phyloP scores from a whole-genome alignment of 805 yeast genomes.

The Metschnikowia bowlesiae region DNA sequence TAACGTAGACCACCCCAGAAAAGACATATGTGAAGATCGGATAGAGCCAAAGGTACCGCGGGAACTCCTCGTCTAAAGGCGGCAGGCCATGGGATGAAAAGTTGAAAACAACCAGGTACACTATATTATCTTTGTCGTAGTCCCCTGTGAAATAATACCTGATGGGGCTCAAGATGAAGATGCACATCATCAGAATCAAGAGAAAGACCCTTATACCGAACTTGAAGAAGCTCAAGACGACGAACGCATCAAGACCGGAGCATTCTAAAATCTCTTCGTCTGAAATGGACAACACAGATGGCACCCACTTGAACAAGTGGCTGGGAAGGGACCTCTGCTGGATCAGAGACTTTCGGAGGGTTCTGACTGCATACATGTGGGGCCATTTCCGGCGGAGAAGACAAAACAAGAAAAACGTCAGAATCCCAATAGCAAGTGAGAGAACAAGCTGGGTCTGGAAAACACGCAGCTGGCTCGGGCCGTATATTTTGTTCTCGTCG shows the following conservation, averaged over 20 bases:
- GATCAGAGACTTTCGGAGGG: slow-evolving; percentile 41
- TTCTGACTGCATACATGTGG: slow-evolving; percentile 52
- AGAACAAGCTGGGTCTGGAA: slow-evolving; percentile 51
- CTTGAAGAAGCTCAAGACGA: slow-evolving; percentile 37
- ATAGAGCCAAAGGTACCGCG: slow-evolving; percentile 47
- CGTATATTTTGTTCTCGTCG: slow-evolving; percentile 28
- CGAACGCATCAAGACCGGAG: slow-evolving; percentile 29
- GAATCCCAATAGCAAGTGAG: slow-evolving; percentile 44
- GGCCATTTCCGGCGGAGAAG: slow-evolving; percentile 51
- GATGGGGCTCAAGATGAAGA: slow-evolving; percentile 34
- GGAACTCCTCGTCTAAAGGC: slow-evolving; percentile 33
- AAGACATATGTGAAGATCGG: slow-evolving; percentile 54
- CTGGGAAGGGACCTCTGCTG: slow-evolving; percentile 38
- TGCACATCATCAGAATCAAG: slow-evolving; percentile 20
- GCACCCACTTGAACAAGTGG: slow-evolving; percentile 24
- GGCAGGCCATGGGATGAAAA: slow-evolving; percentile 15
- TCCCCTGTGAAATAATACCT: slow-evolving; percentile 39
- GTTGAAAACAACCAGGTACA: slow-evolving; percentile 10
- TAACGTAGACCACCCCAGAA: slow-evolving; percentile 43
- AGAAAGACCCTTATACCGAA: slow-evolving; percentile 24
- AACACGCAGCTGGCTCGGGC: slow-evolving; percentile 50
- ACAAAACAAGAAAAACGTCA: slow-evolving; percentile 48
- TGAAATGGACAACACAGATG: slow-evolving; percentile 21
- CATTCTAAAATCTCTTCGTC: slow-evolving; percentile 23
- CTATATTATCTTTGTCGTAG: slow-evolving; percentile 38